Conservation (phyloP, 129 eudicot species). For the Rutidosis leptorrhynchoides region DNA sequence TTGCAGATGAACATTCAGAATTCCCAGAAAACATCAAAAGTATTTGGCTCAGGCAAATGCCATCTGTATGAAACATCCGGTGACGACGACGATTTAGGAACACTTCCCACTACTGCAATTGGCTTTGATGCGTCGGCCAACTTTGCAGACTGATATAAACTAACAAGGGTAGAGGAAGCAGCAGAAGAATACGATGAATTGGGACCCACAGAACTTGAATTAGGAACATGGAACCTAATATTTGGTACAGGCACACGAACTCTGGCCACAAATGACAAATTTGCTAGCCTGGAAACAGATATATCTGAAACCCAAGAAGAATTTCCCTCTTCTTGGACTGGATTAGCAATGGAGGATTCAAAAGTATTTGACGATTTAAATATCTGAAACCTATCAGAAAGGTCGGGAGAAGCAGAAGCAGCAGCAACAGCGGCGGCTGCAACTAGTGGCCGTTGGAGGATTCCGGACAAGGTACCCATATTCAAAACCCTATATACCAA, state of each 20-base stretch:
- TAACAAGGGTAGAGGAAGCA: conserved; percentile 38
- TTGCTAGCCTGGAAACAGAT: conserved; percentile 48
- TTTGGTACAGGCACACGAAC: conserved; percentile 53
- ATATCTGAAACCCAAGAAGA: conserved; percentile 53
- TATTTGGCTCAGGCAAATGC: conserved; percentile 77
- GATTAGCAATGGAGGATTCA: no score
- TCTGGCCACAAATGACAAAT: conserved; percentile 47
- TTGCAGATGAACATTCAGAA: no score
- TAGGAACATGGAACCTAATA: no score
- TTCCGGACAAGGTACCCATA: conserved; percentile 78
- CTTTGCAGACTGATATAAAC: conserved; percentile 57
- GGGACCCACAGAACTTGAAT: no score
- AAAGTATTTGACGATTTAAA: no score
- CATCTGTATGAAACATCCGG: conserved; percentile 74
- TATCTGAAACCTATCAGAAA: conserved; percentile 64
- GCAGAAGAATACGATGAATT: conserved; percentile 21
- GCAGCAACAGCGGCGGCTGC: conserved; percentile 95
- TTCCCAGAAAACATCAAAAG: conserved; percentile 41
- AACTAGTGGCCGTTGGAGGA: conserved; percentile 76
- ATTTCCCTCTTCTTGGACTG: no score
- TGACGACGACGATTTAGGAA: conserved; percentile 28
- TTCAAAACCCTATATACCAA: no score
- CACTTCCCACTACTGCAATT: conserved; percentile 21
- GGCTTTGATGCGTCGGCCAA: conserved; percentile 62
- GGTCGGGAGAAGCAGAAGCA: conserved; percentile 85